Base-by-base conservation (phyloP, 495 filamentous ascomycete species). In the Tuber magnatum region DNA sequence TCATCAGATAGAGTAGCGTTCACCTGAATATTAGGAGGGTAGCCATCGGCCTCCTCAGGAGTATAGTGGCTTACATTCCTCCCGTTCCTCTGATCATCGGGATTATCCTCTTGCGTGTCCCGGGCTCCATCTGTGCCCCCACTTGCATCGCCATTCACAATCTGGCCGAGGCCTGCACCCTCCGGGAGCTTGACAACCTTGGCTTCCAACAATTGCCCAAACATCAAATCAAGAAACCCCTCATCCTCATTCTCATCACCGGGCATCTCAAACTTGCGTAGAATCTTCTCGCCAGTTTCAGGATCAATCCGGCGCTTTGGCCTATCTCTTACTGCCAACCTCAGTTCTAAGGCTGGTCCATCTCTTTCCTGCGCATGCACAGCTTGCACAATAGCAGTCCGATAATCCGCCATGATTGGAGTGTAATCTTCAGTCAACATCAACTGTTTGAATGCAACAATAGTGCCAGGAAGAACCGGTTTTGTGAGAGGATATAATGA, bases 361-460 rank as follows among this genome's bases (percentile, higher is more conserved):
- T 85, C 86, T 44, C 82, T 76, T 20, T 86, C 75, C 38, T 78
- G 71, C 16, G 80, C 76, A 71, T 82, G 81, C 51, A 84, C 84
- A 5, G 88, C 88, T 24, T 87, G 82, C 24, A 97, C 85, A 40
- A 89, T 84, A 5, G 91, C 93, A 0, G 92, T 91, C 22, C 89
- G 86, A 79, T 90, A 90, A 3, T 86, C 87, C 3, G 89, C 89
- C 61, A 96, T 85, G 73, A 86, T 87, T 0, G 94, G 94, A 73
- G 92, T 87, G 91, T 93, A 97, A 40, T 89, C 91, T 74, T 88
- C 89, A 43, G 92, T 93, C 81, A 94, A 87, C 41, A 89, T 86
- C 73, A 92, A 86, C 73, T 92, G 88, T 78, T 91, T 92, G 88
- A 92, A 99, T 3, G 91, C 90, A 76, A 99, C 89, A 48, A 94